Evolutionary conservation across 2,329 filamentous ascomycete genomes (phyloP), one percentile per base, ranked within the genome.

Genomic region (Balansia obtecta): DNA sequence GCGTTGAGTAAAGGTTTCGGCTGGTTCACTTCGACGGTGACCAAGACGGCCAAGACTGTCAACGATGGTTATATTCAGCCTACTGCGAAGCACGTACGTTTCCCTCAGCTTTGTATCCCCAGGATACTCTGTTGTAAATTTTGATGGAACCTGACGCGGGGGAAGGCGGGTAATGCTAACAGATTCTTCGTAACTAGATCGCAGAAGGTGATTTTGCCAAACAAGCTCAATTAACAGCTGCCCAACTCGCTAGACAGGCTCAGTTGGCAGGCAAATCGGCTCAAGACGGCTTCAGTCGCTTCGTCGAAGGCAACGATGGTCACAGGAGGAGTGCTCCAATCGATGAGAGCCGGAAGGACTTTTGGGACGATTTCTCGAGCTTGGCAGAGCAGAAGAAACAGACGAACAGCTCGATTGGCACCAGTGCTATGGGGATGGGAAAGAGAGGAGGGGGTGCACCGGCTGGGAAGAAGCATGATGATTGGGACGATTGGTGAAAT

Each of bases 11-110:
- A 95, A 68, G 87, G 91, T 0, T 94, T 97, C 61, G 91, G 91
- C 9, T 97, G 93, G 89, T 88, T 97, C 62, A 80, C 88, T 16
- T 85, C 81, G 34, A 89, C 88, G 12, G 88, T 97, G 41, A 83
- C 82, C 27, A 95, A 93, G 74, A 86, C 87, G 56, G 93, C 90
- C 38, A 94, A 95, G 73, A 87, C 81, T 15, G 85, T 96, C 22
- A 95, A 96, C 65, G 85, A 93, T 57, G 81, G 85, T 34, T 96
- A 88, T 69, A 88, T 98, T 49, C 89, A 95, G 68, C 93, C 93
- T 10, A 93, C 89, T 30, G 88, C 93, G 63, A 60, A 57, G 50
- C 58, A 58, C 44, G 75, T 60, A 53, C 33, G 51, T 39, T 15
- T 13, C 15, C 10, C 9, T 6, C 34, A 37, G 9, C 27, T 27